phyloP scores from a whole-genome alignment of 495 filamentous ascomycete genomes.

The Trichoderma virens region DNA sequence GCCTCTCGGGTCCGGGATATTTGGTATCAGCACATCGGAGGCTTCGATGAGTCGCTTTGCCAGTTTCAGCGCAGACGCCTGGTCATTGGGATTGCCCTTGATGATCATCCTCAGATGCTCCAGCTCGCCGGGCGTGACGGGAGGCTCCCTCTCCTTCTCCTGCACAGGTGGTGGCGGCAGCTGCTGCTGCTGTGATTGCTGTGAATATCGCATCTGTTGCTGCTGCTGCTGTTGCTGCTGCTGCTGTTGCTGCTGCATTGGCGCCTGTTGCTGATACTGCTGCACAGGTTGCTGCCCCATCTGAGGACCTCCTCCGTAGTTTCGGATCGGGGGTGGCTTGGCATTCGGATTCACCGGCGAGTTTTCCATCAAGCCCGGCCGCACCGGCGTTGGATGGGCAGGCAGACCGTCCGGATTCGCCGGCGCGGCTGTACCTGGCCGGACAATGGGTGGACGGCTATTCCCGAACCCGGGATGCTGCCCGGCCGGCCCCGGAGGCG shows the following conservation, averaged over 20 bases:
- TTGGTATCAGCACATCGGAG: constrained; percentile 62
- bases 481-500: constrained; percentile 21
- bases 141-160: constrained; percentile 29
- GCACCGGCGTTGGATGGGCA: constrained; percentile 71
- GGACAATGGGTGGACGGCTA: constrained; percentile 12
- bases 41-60: constrained; percentile 87
- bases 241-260: constrained; percentile 1
- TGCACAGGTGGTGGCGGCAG: constrained; percentile 11
- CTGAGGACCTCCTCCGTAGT: constrained; percentile 49
- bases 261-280: constrained; percentile 5
- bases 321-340: constrained; percentile 64
- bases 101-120: constrained; percentile 61
- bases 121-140: constrained; percentile 72
- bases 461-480: constrained; percentile 6
- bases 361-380: constrained; percentile 61
- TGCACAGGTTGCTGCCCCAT: constrained; percentile 9
- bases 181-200: constrained; percentile 24
- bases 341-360: constrained; percentile 42
- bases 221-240: constrained; percentile 19
- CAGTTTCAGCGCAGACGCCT: constrained; percentile 58
- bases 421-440: constrained; percentile 24
- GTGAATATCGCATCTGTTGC: constrained; percentile 18
- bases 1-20: constrained; percentile 65
- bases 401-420: constrained; percentile 53
- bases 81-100: constrained; percentile 62